Base-by-base conservation (phyloP, 2,329 filamentous ascomycete genomes). In the Lecanicillium sp. region DNA sequence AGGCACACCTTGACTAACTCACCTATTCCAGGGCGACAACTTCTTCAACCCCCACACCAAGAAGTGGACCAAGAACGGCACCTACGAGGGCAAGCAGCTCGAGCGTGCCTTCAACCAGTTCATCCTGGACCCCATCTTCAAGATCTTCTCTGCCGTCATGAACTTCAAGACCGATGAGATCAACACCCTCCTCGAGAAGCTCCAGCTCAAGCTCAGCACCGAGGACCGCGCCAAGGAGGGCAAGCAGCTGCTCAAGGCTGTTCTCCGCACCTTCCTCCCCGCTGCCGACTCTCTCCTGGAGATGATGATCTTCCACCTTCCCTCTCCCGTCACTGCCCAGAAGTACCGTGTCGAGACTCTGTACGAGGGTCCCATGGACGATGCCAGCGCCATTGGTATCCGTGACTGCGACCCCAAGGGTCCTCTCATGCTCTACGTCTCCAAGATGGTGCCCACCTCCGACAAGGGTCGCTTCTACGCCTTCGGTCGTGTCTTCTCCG, bases 391-490 rank as follows among this genome's bases (percentile, higher is more conserved):
- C 74, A 85, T 95, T 65, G 88, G 82, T 79, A 96, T 98, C 79
- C 89, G 89, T 59, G 88, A 97, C 79, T 97, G 92, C 69, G 87
- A 98, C 69, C 78, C 90, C 70, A 94, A 95, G 77, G 92, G 79
- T 67, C 87, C 90, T 60, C 92, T 98, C 71, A 98, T 98, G 92
- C 79, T 97, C 56, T 98, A 98, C 85, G 89, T 98, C 68, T 98
- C 92, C 69, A 98, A 98, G 87, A 98, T 98, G 92, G 92, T 98
- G 62, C 92, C 92, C 60, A 98, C 92, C 56, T 94, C 88, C 59
- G 92, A 98, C 65, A 97, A 96, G 84, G 92, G 92, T 71, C 90
- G 92, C 74, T 98, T 98, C 87, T 98, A 96, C 76, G 92, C 92
- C 68, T 98, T 98, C 75, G 92, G 92, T 74, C 92, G 92, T 94